Evolutionary conservation across 1,139 yeast species (phyloP), one percentile per base, ranked within the genome.

Genomic region (Yamadazyma triangularis): DNA sequence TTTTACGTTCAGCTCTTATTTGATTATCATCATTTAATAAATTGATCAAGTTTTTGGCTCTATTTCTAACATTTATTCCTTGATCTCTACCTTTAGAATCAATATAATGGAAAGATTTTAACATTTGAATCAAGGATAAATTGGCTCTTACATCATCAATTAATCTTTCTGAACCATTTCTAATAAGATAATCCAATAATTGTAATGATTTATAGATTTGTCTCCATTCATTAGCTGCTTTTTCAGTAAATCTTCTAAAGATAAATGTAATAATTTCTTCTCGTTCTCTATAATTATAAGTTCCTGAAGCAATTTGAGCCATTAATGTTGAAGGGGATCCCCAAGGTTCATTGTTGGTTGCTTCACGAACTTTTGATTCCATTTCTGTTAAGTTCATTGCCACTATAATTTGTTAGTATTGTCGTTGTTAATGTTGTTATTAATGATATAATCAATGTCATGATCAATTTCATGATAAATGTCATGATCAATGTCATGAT

Each of bases 291-390:
- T 84, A 84, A 58, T 85, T 86, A 60, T 86, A 86, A 4, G 98
- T 91, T 2, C 95, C 97, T 21, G 88, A 84, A 4, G 98, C 93
- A 47, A 93, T 91, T 53, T 88, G 93, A 40, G 82, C 84, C 97
- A 93, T 91, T 52, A 85, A 64, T 2, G 95, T 76, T 4, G 93
- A 75, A 2, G 95, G 79, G 3, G 96, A 94, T n/a, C 98, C 98
- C 99, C 99, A 91, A 2, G 98, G 98, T 58, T 91, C 99, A 55
- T 91, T 91, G 56, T 91, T 91, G 34, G 98, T 91, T 28, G 97
- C 97, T 58, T 91, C 97, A 41, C 98, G 79, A 13, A 88, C 98
- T 58, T 85, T 88, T 28, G 95, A 83, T 61, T 91, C 98, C 82
- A 86, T 88, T 44, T 87, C 96, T 9, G 96, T 86, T 58, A 86